Percentiles rank a stretch among this genome's conserved stretches.
phyloP scores from a whole-genome alignment of 352 stramenopile genomes.

The Lagenidium giganteum region DNA sequence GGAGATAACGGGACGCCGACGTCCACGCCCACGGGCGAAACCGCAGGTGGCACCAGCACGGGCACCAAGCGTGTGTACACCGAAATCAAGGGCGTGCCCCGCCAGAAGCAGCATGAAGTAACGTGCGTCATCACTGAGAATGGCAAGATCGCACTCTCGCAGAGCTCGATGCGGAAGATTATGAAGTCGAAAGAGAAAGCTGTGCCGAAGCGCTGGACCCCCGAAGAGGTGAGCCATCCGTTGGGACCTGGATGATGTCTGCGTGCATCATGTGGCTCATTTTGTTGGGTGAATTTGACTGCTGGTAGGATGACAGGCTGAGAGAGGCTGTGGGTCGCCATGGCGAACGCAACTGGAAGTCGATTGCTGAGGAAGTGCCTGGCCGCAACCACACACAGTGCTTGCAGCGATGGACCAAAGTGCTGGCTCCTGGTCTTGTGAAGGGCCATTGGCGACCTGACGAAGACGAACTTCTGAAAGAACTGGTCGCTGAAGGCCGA shows the following conservation, averaged over 20 bases:
- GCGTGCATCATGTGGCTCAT: too few relatives aligned
- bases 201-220: conserved; percentile 74
- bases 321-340: conserved; percentile 69
- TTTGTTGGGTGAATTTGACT: too few relatives aligned
- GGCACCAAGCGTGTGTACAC: conserved; percentile 77
- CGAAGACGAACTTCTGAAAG: conserved; percentile 87
- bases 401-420: conserved; percentile 89
- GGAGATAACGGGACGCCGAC: conserved; percentile 14
- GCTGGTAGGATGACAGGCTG: conserved; percentile 61
- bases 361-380: conserved; percentile 80
- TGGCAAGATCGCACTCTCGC: conserved; percentile 37
- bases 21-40: conserved; percentile 9
- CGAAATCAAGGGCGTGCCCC: conserved; percentile 79
- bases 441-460: conserved; percentile 95
- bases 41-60: neutral
- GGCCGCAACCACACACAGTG: conserved; percentile 87
- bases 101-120: conserved; percentile 80
- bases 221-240: conserved; percentile 43
- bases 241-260: too few relatives aligned
- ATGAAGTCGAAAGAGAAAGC: conserved; percentile 85
- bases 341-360: conserved; percentile 86
- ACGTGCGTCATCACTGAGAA: conserved; percentile 30
- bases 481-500: conserved; percentile 68
- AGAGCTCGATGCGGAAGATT: conserved; percentile 53
- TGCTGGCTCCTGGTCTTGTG: conserved; percentile 91